These are phyloP conservation scores for Alternaria brassicicola DNA, from an alignment of 2,329 filamentous ascomycete species.

Conservation along the genomic window DNA sequence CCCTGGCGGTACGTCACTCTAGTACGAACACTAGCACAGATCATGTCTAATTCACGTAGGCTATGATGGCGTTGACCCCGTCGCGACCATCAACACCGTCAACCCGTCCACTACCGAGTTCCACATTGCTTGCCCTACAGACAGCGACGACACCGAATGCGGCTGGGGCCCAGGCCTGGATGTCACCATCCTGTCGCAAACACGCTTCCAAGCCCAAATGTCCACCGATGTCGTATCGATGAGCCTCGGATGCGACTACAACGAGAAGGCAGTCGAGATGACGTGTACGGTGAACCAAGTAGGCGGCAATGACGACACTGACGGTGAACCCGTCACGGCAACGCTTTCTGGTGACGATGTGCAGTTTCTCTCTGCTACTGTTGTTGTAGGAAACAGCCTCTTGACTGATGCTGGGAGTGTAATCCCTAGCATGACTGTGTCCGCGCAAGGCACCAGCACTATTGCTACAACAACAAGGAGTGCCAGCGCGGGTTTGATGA, in stretches of 20 bases:
- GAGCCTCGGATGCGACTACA: slow-evolving; percentile 36
- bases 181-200: slow-evolving; percentile 27
- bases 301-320: slow-evolving; percentile 20
- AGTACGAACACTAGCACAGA: background rate
- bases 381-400: slow-evolving; percentile 31
- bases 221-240: slow-evolving; percentile 22
- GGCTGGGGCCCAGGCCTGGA: slow-evolving; percentile 32
- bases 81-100: slow-evolving; percentile 31
- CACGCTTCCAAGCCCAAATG: slow-evolving; percentile 31
- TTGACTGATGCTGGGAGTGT: slow-evolving; percentile 20
- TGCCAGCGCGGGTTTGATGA: slow-evolving; percentile 3
- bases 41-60: slow-evolving; percentile 9
- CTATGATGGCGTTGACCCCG: slow-evolving; percentile 26
- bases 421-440: slow-evolving; percentile 6
- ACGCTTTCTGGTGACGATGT: slow-evolving; percentile 26
- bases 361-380: slow-evolving; percentile 27
- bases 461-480: slow-evolving; percentile 8
- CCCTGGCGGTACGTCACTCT: slow-evolving; percentile 26
- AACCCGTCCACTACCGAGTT: slow-evolving; percentile 32
- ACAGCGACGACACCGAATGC: slow-evolving; percentile 27
- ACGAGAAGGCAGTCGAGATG: slow-evolving; percentile 28
- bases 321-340: slow-evolving; percentile 18
- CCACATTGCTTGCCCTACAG: slow-evolving; percentile 30
- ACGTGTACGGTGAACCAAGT: slow-evolving; percentile 32
- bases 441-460: slow-evolving; percentile 8